Evolutionary conservation across 164 flowering plant species (phyloP).

Genomic region (Liriodendron chinense): DNA sequence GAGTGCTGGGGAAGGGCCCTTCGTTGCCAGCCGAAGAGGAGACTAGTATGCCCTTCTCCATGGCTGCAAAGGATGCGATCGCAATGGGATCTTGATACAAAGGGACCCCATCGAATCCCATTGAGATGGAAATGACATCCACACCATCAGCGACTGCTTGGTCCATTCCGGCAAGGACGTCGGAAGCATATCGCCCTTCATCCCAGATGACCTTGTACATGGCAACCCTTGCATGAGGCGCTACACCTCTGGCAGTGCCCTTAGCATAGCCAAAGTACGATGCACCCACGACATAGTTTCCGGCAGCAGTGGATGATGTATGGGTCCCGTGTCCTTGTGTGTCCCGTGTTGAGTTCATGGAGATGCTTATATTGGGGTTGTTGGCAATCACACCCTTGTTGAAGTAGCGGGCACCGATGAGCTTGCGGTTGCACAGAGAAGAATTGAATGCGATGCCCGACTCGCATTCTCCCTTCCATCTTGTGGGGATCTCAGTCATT

Average conservation of each 20-base stretch:
- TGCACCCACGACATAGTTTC: conserved; percentile 38
- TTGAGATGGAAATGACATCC: conserved; percentile 55
- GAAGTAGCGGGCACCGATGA: conserved; percentile 60
- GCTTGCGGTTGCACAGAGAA: conserved; percentile 51
- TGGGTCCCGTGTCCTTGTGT: conserved; percentile 58
- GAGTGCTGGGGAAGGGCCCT: conserved; percentile 15
- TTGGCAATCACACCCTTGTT: conserved; percentile 16
- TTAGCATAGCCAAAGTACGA: conserved; percentile 47
- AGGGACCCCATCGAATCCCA: conserved; percentile 30
- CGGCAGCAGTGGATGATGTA: conserved; percentile 54
- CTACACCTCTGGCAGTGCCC: conserved; percentile 57
- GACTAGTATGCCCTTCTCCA: conserved; percentile 42
- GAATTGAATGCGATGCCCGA: conserved; percentile 41
- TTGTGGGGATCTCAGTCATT: conserved; percentile 40
- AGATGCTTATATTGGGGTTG: conserved; percentile 1
- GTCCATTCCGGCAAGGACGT: conserved; percentile 57
- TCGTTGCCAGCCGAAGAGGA: conserved; percentile 45
- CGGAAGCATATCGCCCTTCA: conserved; percentile 30
- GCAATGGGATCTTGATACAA: conserved; percentile 43
- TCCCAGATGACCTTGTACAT: conserved; percentile 49
- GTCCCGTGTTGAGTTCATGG: too few species aligned
- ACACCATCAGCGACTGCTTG: conserved; percentile 63
- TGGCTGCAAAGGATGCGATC: conserved; percentile 48
- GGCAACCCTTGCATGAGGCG: conserved; percentile 51
- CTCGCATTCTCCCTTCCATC: conserved; percentile 59